Conservation (phyloP, 192 early-diverging fungal species). For the Backusella westeae region DNA sequence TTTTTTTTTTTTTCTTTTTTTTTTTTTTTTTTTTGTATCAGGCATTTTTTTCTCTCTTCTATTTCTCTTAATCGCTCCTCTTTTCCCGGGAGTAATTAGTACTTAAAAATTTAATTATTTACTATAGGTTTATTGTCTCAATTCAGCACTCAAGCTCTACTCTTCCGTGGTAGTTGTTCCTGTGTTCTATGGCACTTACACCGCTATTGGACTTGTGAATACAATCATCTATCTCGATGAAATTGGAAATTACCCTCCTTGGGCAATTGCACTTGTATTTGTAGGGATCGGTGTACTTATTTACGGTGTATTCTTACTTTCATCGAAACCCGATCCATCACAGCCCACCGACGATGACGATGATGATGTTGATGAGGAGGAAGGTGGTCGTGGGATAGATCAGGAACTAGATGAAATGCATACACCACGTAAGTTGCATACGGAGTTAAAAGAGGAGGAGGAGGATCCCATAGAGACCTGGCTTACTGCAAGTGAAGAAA, state of each 20-base stretch:
- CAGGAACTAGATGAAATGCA: conserved; percentile 14
- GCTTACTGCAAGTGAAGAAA: conserved; percentile 22
- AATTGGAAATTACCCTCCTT: conserved; percentile 43
- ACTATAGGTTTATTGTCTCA: conserved; percentile 56
- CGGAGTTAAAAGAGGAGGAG: background rate
- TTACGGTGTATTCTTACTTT: conserved; percentile 53
- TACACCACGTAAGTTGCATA: conserved; percentile 3
- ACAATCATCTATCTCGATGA: conserved; percentile 59
- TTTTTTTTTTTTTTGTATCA: background rate
- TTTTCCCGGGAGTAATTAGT: background rate
- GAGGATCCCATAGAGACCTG: conserved; percentile 1
- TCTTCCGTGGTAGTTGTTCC: conserved; percentile 59
- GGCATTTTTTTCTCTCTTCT: too few relatives aligned
- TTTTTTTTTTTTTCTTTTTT: background rate
- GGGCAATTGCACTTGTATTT: conserved; percentile 49
- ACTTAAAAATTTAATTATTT: background rate
- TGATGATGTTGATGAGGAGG: background rate
- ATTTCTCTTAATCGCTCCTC: background rate
- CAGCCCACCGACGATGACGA: conserved; percentile 6
- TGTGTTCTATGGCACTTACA: conserved; percentile 56
- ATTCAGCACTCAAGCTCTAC: conserved; percentile 54
- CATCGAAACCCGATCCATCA: conserved; percentile 30
- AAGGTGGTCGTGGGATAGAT: background rate
- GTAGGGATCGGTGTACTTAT: conserved; percentile 51
- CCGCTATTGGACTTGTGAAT: conserved; percentile 56